phyloP scores from a whole-genome alignment of 2,329 filamentous ascomycete species.

The Fusarium sp. region DNA sequence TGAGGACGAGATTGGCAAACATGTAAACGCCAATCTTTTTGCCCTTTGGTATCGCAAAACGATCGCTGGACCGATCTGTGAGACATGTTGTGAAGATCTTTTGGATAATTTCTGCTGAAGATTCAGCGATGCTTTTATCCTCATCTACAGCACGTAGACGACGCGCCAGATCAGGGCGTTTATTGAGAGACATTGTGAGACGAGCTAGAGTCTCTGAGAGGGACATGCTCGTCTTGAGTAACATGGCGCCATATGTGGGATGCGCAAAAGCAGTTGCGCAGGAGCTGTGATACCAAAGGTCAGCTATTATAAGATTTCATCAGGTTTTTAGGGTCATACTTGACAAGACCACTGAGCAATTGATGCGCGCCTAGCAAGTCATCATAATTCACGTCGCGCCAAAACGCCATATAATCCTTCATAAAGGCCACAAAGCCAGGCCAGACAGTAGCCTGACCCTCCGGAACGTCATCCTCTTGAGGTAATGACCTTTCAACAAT shows the following conservation, averaged over 20 bases:
- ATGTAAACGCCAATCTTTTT: conserved; percentile 91
- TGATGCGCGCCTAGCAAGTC: conserved; percentile 82
- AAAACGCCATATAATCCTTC: conserved; percentile 82
- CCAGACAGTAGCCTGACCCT: conserved; percentile 77
- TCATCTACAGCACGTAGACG: conserved; percentile 73
- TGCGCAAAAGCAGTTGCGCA: conserved; percentile 86
- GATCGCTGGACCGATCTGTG: conserved; percentile 79
- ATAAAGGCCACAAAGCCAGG: conserved; percentile 82
- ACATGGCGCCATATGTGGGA: conserved; percentile 80
- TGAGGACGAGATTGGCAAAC: conserved; percentile 90
- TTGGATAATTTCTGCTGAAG: conserved; percentile 88
- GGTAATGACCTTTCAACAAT: conserved; percentile 74
- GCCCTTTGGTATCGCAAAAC: conserved; percentile 78
- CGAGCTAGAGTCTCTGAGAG: conserved; percentile 84
- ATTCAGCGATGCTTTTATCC: conserved; percentile 82
- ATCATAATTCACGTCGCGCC: conserved; percentile 82
- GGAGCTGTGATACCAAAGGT: conserved; percentile 64
- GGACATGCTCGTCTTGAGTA: conserved; percentile 86
- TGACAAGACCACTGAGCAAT: conserved; percentile 77
- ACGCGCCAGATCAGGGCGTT: conserved; percentile 80
- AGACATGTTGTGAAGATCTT: conserved; percentile 92
- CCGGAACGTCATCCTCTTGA: conserved; percentile 71
- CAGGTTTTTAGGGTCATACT: conserved; percentile 65
- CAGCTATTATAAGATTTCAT: not conserved
- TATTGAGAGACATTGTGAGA: conserved; percentile 86